These are phyloP conservation scores for Priceomyces medius DNA, from an alignment of 805 yeast species.

Conservation along the genomic window DNA sequence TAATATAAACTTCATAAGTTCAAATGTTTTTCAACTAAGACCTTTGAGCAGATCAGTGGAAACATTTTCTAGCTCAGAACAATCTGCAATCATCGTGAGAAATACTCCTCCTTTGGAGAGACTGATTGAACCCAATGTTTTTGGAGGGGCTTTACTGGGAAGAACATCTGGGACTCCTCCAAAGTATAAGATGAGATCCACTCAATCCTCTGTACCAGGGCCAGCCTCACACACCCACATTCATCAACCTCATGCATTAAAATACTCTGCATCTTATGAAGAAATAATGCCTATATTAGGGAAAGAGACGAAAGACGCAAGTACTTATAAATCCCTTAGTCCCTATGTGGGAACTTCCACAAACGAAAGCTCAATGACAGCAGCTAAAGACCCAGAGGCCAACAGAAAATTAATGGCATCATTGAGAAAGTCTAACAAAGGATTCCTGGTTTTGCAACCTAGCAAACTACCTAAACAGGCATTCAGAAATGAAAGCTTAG, in stretches of 20 bases:
- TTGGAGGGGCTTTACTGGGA: background rate
- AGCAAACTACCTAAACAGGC: background rate
- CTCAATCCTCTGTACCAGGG: background rate
- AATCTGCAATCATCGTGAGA: constrained; percentile 5
- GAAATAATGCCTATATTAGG: too few relatives aligned
- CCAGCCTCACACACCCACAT: background rate
- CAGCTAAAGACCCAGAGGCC: background rate
- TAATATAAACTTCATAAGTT: constrained; percentile 12
- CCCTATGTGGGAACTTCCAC: too few relatives aligned
- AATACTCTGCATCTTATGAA: too few relatives aligned
- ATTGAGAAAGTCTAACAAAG: constrained; percentile 2
- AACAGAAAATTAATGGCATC: constrained; percentile 1
- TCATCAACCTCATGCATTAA: background rate
- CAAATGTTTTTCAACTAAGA: constrained; percentile 23
- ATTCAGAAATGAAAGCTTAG: background rate
- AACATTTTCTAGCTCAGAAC: constrained; percentile 27
- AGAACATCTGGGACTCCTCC: background rate
- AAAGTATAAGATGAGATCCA: background rate
- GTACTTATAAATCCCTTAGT: too few relatives aligned
- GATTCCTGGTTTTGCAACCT: background rate
- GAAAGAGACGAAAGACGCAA: too few relatives aligned
- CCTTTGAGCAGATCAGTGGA: constrained; percentile 34
- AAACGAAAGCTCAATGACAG: too few relatives aligned
- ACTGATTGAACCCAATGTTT: background rate
- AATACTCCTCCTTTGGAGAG: constrained; percentile 1